Evolutionary conservation across 2,329 filamentous ascomycete genomes (phyloP).

Genomic region (Colletotrichum cordylinicola): DNA sequence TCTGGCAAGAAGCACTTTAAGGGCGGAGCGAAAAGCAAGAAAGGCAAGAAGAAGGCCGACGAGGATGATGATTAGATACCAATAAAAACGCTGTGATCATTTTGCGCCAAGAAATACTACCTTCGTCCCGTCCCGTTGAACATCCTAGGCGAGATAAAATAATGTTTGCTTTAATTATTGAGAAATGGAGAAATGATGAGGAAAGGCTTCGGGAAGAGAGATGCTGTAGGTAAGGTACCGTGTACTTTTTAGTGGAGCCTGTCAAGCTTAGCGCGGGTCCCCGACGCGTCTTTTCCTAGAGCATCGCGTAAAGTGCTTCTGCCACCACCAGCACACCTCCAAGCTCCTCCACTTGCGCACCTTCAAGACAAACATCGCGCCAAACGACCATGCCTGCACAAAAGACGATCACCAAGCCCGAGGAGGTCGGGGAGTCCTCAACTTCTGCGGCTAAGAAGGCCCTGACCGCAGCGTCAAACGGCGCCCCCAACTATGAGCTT

Average conservation of each 20-base stretch:
- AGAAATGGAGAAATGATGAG: neutral
- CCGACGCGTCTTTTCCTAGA: conserved; percentile 19
- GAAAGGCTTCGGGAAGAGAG: neutral
- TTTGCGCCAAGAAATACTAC: neutral
- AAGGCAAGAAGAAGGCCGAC: conserved; percentile 55
- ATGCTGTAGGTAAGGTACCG: neutral
- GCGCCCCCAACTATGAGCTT: conserved; percentile 70
- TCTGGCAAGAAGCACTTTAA: conserved; percentile 94
- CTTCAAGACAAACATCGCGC: neutral
- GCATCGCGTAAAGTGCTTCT: conserved; percentile 23
- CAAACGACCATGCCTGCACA: conserved; percentile 13
- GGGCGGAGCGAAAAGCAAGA: conserved; percentile 66
- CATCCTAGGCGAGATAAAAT: neutral
- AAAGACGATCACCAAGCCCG: conserved; percentile 57
- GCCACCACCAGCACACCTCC: neutral
- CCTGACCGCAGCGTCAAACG: conserved; percentile 55
- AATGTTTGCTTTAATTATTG: neutral
- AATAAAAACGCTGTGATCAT: neutral
- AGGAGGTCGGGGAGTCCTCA: conserved; percentile 66
- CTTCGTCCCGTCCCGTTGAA: neutral
- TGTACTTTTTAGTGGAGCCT: neutral
- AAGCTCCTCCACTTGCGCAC: neutral
- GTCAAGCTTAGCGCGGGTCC: neutral
- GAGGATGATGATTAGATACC: conserved; percentile 27
- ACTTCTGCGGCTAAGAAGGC: conserved; percentile 64